Evolutionary conservation across 345 rosid species (phyloP).

Genomic region (Sisymbrium altissimum): DNA sequence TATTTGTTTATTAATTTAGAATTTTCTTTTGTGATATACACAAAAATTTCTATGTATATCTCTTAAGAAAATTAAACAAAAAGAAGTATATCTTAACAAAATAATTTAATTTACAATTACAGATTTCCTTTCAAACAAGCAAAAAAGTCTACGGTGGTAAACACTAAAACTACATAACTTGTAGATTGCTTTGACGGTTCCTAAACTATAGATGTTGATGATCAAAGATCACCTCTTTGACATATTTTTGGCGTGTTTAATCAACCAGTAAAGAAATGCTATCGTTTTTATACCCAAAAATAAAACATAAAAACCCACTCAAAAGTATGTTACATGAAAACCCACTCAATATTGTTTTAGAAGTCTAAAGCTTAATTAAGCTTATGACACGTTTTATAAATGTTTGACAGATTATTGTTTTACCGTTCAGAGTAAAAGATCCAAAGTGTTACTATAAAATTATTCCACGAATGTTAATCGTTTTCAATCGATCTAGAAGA

Average conservation of each 20-base stretch:
- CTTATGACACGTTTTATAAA: background rate
- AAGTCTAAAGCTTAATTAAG: background rate
- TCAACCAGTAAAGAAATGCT: background rate
- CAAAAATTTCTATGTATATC: background rate
- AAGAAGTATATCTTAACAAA: background rate
- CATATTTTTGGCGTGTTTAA: background rate
- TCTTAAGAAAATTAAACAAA: background rate
- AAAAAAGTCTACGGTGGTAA: background rate
- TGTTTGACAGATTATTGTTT: background rate
- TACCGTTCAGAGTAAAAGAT: background rate
- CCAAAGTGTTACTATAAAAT: background rate
- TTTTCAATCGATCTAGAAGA: background rate
- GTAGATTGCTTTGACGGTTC: background rate
- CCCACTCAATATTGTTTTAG: background rate
- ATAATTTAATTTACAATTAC: background rate
- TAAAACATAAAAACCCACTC: background rate
- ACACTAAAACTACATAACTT: background rate
- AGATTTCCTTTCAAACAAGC: background rate
- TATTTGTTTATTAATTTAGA: background rate
- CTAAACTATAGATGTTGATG: conserved; percentile 1
- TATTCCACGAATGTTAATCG: background rate
- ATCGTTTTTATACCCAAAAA: background rate
- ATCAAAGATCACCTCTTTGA: background rate
- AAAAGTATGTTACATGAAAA: background rate
- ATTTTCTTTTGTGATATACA: too few relatives aligned